phyloP scores from a whole-genome alignment of 352 stramenopile genomes.

The Globisporangium cylindrosporum region DNA sequence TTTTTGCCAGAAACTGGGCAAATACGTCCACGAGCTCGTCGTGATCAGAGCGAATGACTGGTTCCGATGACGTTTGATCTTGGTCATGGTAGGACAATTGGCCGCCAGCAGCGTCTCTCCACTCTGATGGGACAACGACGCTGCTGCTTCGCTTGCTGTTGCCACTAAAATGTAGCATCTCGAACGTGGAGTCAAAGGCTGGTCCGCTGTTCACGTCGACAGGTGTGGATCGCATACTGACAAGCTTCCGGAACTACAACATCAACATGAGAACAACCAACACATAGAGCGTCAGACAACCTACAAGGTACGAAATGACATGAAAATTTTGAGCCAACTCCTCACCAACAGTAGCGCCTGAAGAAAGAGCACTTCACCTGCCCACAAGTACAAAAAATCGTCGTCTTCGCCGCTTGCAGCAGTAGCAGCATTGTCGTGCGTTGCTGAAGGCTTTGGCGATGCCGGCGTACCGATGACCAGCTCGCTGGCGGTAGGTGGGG shows the following conservation, averaged over 20 bases:
- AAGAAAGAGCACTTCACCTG: slow-evolving; percentile 60
- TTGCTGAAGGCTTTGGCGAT: slow-evolving; percentile 1
- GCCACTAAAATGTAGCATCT: slow-evolving; percentile 21
- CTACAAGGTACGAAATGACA: not conserved
- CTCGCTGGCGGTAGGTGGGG: not conserved
- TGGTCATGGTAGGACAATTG: not conserved
- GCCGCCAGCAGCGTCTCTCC: not conserved
- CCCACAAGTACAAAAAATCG: slow-evolving; percentile 54
- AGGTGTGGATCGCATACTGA: slow-evolving; percentile 13
- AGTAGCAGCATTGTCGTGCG: not conserved
- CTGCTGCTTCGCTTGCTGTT: not conserved
- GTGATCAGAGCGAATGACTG: not conserved
- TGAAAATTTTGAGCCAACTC: not conserved
- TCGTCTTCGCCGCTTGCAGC: slow-evolving; percentile 30
- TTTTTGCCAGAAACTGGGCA: slow-evolving; percentile 33
- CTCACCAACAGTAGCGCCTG: slow-evolving; percentile 47
- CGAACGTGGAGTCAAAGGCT: slow-evolving; percentile 37
- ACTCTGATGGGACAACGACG: not conserved
- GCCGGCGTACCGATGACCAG: not conserved
- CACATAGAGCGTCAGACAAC: not conserved
- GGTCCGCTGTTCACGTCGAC: slow-evolving; percentile 32
- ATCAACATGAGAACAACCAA: not conserved
- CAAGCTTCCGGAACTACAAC: slow-evolving; percentile 35
- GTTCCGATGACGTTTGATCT: not conserved
- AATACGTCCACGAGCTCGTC: slow-evolving; percentile 21